Evolutionary conservation across 2,329 filamentous ascomycete species (phyloP).

Genomic region (Cercospora sesami): DNA sequence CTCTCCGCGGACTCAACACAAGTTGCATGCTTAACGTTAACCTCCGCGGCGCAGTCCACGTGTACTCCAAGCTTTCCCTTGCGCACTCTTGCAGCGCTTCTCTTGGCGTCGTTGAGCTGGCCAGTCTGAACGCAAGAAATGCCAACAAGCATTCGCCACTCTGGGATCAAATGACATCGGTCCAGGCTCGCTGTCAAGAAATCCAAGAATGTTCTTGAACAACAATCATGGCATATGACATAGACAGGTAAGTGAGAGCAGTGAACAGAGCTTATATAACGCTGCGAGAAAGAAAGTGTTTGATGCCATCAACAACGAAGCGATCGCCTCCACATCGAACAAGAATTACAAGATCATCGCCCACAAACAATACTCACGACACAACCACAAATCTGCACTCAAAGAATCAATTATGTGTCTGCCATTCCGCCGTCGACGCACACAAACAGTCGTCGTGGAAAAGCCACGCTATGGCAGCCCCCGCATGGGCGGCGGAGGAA

Average conservation of each 20-base stretch:
- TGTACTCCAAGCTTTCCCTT: background rate
- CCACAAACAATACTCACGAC: background rate
- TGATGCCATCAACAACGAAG: background rate
- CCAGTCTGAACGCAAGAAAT: background rate
- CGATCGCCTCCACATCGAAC: background rate
- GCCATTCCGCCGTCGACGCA: background rate
- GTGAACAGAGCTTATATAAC: background rate
- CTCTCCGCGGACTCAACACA: background rate
- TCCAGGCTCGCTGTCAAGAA: slow-evolving; percentile 4
- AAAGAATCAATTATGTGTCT: background rate
- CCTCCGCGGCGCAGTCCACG: background rate
- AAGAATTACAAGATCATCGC: background rate
- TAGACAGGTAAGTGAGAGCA: background rate
- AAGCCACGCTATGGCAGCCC: slow-evolving; percentile 2
- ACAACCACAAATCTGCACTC: background rate
- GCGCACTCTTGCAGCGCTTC: background rate
- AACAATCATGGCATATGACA: background rate
- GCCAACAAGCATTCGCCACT: slow-evolving; percentile 1
- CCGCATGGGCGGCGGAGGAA: background rate
- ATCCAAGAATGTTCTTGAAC: background rate
- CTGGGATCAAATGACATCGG: slow-evolving; percentile 2
- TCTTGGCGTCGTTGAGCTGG: background rate
- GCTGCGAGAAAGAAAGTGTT: background rate
- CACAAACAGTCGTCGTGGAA: background rate
- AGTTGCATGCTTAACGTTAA: background rate